Percentiles rank a stretch among this genome's conserved stretches.
Conservation (phyloP, 768 basidiomycete genomes). For the Candolleomyces eurysporus region DNA sequence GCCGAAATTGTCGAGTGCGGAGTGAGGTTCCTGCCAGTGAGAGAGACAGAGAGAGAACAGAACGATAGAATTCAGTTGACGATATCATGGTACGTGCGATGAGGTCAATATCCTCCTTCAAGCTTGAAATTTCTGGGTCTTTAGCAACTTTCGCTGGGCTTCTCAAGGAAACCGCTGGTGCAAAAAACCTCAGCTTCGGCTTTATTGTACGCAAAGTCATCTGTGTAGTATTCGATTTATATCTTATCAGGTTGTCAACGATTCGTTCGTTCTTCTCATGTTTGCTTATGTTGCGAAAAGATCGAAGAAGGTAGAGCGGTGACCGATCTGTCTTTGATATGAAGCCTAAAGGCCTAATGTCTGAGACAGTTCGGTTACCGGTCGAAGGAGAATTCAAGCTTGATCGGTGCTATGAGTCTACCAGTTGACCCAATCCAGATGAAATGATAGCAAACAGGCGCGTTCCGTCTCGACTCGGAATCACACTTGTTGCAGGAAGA, state of each 20-base stretch:
- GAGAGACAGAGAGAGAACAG: background rate
- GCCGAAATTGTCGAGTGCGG: too few species aligned
- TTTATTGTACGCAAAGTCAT: conserved; percentile 68
- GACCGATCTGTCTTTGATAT: too few species aligned
- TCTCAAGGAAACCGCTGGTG: conserved; percentile 55
- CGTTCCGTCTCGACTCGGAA: too few species aligned
- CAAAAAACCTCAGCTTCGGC: conserved; percentile 63
- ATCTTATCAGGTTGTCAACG: background rate
- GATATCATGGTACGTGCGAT: conserved; percentile 43
- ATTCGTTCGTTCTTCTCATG: background rate
- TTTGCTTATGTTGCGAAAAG: background rate
- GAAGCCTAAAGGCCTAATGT: too few species aligned
- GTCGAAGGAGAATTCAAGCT: background rate
- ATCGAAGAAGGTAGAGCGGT: background rate
- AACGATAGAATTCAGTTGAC: background rate
- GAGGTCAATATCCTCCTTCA: conserved; percentile 61
- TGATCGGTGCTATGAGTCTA: too few species aligned
- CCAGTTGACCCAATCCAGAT: too few species aligned
- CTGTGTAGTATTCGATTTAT: conserved; percentile 44
- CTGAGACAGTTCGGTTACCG: too few species aligned
- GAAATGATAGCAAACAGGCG: too few species aligned
- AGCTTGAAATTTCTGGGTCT: conserved; percentile 31
- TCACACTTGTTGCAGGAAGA: too few species aligned
- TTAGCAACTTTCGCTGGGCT: conserved; percentile 47
- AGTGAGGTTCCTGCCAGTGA: background rate